These are phyloP conservation scores for Immersiporthe knoxdaviesiana DNA, from an alignment of 2,329 filamentous ascomycete species.

Conservation along the genomic window DNA sequence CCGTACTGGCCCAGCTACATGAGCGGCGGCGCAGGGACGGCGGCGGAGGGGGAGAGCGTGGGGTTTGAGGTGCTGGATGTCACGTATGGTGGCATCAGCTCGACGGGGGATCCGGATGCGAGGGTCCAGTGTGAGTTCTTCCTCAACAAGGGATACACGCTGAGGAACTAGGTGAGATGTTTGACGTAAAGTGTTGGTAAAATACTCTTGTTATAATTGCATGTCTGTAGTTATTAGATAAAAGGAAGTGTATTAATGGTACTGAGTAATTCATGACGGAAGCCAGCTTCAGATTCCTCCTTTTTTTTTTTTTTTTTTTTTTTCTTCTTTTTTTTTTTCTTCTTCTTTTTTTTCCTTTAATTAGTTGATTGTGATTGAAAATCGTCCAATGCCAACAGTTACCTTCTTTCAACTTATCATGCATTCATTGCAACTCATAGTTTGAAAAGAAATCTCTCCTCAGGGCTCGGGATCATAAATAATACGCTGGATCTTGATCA, in stretches of 20 bases:
- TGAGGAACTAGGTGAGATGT: conserved; percentile 17
- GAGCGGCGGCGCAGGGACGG: conserved; percentile 9
- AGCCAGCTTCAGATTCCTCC: too few species aligned
- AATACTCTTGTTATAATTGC: background rate
- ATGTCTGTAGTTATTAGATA: background rate
- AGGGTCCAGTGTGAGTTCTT: conserved; percentile 24
- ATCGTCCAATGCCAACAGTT: too few species aligned
- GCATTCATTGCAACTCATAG: too few species aligned
- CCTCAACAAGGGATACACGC: conserved; percentile 19
- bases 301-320: too few species aligned
- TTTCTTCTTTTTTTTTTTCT: too few species aligned
- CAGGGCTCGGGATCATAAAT: too few species aligned
- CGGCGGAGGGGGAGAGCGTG: conserved; percentile 14
- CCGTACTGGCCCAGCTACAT: conserved; percentile 44
- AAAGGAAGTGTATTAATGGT: background rate
- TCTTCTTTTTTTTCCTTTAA: too few species aligned
- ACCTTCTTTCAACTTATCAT: too few species aligned
- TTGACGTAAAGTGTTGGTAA: background rate
- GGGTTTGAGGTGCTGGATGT: conserved; percentile 20
- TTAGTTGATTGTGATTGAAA: too few species aligned
- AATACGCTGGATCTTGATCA: too few species aligned
- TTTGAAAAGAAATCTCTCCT: too few species aligned
- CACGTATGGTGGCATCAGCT: conserved; percentile 15
- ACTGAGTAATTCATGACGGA: too few species aligned
- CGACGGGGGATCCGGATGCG: conserved; percentile 14